Evolutionary conservation across 2,329 filamentous ascomycete species (phyloP), one percentile per base, ranked within the genome.

Genomic region (Penicillium sp.): DNA sequence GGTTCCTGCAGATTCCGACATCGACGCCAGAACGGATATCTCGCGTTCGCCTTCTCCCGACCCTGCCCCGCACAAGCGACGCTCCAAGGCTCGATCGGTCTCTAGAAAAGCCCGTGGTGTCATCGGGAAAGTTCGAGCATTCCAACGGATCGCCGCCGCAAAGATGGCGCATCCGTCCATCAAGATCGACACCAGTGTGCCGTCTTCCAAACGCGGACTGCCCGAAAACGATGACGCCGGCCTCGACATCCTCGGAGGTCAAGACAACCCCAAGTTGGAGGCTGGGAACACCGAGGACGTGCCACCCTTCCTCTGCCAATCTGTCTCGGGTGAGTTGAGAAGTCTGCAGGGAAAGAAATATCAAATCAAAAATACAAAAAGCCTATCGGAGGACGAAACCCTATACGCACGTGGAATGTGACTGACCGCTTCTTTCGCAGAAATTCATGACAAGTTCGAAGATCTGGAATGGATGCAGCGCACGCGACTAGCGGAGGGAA

Each of bases 401-500:
- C n/a, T 24, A 10, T 4, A 34, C 45, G 49, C 61, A 62, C 53
- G 54, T 62, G 59, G 52, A 59, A 45, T 50, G 38, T 47, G 41
- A 55, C 63, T 63, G 55, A 50, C 48, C 54, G 44, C 52, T 57
- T 52, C 42, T 29, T 31, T 27, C 52, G 47, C 64, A 85, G 84
- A 86, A 52, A 77, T 87, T 46, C 76, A 80, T 55, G 70, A 76
- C 53, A 86, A 84, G 65, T 88, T 87, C 67, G 73, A 79, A 53
- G 81, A 85, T 55, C 75, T 89, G 41, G 79, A 86, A 74, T 82
- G 81, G 81, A 75, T 82, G 63, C 81, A 88, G 72, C 75, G 81
- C 50, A 72, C 78, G 47, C 82, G 84, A 29, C 66, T 85, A 11
- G 66, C 75, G 14, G 75, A 82, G 55, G 79, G 75, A 44, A 66